phyloP scores from a whole-genome alignment of 2,329 filamentous ascomycete species.

The Ceratocystis destructans region DNA sequence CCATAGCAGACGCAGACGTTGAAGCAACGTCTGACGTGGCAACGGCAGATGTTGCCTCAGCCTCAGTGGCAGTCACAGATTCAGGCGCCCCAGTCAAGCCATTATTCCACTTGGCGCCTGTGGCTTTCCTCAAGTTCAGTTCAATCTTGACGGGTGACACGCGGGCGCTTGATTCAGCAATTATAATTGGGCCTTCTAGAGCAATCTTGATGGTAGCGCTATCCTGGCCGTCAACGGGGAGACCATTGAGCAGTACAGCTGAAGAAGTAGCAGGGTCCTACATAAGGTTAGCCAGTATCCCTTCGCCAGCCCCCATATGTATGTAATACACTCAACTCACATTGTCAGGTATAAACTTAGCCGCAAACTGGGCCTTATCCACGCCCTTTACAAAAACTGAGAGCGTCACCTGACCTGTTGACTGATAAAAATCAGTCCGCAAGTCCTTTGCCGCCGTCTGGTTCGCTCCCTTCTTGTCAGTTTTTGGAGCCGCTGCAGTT shows the following conservation, averaged over 20 bases:
- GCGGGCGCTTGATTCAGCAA: slow-evolving; percentile 41
- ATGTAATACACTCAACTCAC: slow-evolving; percentile 16
- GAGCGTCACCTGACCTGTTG: slow-evolving; percentile 25
- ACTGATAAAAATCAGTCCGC: slow-evolving; percentile 22
- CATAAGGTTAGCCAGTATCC: neutral
- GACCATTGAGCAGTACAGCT: neutral
- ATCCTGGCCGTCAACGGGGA: slow-evolving; percentile 14
- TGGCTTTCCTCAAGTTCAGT: slow-evolving; percentile 55
- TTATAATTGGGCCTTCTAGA: slow-evolving; percentile 8
- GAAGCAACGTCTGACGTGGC: slow-evolving; percentile 3
- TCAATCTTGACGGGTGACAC: slow-evolving; percentile 72
- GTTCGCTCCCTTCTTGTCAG: slow-evolving; percentile 18
- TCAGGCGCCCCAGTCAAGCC: slow-evolving; percentile 5
- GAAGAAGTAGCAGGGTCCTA: slow-evolving; percentile 7
- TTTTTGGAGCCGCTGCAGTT: neutral
- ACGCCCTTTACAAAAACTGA: slow-evolving; percentile 33
- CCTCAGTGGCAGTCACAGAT: neutral
- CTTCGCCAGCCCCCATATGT: neutral
- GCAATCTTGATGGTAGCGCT: slow-evolving; percentile 7
- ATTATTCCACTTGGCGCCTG: slow-evolving; percentile 52
- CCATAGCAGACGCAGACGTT: slow-evolving; percentile 10
- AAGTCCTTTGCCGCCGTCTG: slow-evolving; percentile 17
- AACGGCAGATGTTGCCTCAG: slow-evolving; percentile 24
- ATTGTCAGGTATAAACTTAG: slow-evolving; percentile 23
- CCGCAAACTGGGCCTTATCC: slow-evolving; percentile 29